These are phyloP conservation scores for Cryptococcus jaspeensis DNA, from an alignment of 1,284 basidiomycete genomes.

Conservation along the genomic window DNA sequence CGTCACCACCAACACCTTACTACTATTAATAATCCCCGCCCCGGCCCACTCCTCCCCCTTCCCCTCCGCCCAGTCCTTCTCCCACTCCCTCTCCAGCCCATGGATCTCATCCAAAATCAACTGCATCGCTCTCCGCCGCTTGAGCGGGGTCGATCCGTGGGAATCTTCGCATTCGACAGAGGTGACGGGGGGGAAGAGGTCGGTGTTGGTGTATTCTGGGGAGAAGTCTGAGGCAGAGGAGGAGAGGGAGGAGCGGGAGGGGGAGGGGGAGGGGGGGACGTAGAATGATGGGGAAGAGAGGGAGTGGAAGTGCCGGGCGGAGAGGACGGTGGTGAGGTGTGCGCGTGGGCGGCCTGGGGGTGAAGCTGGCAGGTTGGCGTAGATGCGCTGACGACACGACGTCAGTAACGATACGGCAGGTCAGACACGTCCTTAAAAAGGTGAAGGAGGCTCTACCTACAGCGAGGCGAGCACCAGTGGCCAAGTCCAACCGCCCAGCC, in stretches of 20 bases:
- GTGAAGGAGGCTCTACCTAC: slow-evolving; percentile 16
- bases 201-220: slow-evolving; percentile 5
- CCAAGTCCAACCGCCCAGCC: slow-evolving; percentile 42
- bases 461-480: slow-evolving; percentile 44
- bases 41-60: slow-evolving; percentile 46
- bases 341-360: slow-evolving; percentile 22
- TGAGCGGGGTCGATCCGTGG: slow-evolving; percentile 21
- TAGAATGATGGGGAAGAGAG: slow-evolving; percentile 39
- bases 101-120: slow-evolving; percentile 49
- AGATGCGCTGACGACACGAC: slow-evolving; percentile 32
- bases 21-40: slow-evolving; percentile 48
- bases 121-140: slow-evolving; percentile 43
- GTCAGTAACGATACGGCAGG: background rate
- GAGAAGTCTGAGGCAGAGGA: background rate
- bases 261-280: slow-evolving; percentile 17
- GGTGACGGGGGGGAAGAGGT: slow-evolving; percentile 15
- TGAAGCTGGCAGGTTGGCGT: slow-evolving; percentile 36
- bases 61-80: slow-evolving; percentile 24
- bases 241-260: background rate
- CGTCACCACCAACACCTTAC: slow-evolving; percentile 46
- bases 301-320: slow-evolving; percentile 46
- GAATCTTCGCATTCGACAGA: slow-evolving; percentile 24
- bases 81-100: slow-evolving; percentile 33
- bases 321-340: slow-evolving; percentile 45
- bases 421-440: background rate